Base-by-base conservation (phyloP, 179 eudicot species). In the Silene coronaria region DNA sequence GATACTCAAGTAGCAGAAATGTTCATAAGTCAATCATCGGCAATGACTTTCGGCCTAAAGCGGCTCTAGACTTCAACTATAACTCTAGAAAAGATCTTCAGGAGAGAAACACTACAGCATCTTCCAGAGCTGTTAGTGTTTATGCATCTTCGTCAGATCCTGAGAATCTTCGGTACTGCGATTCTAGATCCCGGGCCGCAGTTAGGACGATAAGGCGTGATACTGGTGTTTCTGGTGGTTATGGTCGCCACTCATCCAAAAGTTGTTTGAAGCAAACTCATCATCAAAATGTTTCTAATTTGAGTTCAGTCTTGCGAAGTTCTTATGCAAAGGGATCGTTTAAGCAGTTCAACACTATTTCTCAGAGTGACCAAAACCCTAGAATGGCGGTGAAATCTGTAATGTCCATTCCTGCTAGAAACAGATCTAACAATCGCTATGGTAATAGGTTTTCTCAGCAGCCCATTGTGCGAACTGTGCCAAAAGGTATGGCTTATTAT, bases 101-200 rank as follows among this genome's bases (percentile, higher is more conserved):
- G 26, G 87, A 79, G 63, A 85, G 81, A 75, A 85, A 76, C 73
- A 71, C 42, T 73, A 46, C 72, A 28, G 80, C 86, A 81, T 82
- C 90, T 23, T 87, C 80, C 74, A 87, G 81, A 62, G 88, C 84
- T 58, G 90, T 87, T 28, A 92, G 97, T 58, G 88, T 93, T 70
- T 91, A 90, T 72, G 90, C 99, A 6, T 95, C 97, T 61, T 85
- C 93, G 67, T 92, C 91, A 21, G 99, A 95, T 86, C 97, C 97
- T 78, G 97, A 93, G 78, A 97, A 95, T 78, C 92, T 92, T 70
- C 99, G 97, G 73, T 88, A 93, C 12, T 85, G 80, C 71, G 86
- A 89, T 75, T 89, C 93, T 45, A 87, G 90, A 85, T 79, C 91
- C 22, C 83, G 91, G 77, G 85, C 89, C 48, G 48, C 48, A 42